Base-by-base conservation (phyloP, 345 rosid genomes). In the Lenwebbia sp. region DNA sequence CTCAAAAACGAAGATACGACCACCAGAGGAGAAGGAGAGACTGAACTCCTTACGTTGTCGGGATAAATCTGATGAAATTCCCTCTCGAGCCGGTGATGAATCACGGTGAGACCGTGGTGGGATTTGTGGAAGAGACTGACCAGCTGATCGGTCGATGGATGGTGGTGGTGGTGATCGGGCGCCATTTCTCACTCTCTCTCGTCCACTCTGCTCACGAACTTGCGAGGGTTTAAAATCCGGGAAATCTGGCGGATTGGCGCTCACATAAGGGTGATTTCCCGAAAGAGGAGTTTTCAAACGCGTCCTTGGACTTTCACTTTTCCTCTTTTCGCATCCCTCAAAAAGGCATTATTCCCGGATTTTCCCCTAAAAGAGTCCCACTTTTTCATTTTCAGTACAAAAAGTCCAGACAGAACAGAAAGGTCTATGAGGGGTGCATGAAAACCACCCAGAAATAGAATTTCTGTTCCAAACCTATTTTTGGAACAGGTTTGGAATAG, bases 21-120 rank as follows among this genome's bases (percentile, higher is more conserved):
- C 33, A 28, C 7, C 37, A 40, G 17, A 30, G 33, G 82, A 17
- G 15, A 47, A 56, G 37, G 78, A 14, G 85, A 44, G n/a, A 22
- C 54, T 11, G 50, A 55, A 22, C 3, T 22, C 60, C 92, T 86
- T 89, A 96, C 99, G 70, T 93, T 90, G 44, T 95, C 96, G 13
- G 98, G 98, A 89, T 97, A 96, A 13, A 89, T 86, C 89, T 90
- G 96, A 56, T 92, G 96, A 37, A 97, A 95, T 88, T 97, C 99
- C 78, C 88, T 91, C 89, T 96, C 98, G 83, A 97, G 96, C 90
- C 91, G 92, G 87, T 92, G 89, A 54, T 96, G 98, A 65, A 97
- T 92, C 41, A 54, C 60, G 11, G 82, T 88, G n/a, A 97, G 96
- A 88, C 96, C 96, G 87, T 89, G 94, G 89, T 92, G 90, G 41